Evolutionary conservation across 805 yeast genomes (phyloP).

Genomic region (Starmerella lactis-condensi): DNA sequence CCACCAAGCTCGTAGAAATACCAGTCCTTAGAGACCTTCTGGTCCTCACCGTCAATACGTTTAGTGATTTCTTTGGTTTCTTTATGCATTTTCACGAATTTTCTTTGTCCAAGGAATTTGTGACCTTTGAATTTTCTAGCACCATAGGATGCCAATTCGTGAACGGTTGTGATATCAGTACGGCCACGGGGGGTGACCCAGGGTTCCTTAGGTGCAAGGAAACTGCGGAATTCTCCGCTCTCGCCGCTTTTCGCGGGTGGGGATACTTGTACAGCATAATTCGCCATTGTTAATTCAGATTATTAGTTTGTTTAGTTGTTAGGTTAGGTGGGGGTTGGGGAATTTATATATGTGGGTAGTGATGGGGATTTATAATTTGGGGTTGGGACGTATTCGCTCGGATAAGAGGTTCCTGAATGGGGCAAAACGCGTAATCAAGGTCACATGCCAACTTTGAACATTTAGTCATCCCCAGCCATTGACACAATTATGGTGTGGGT

Average conservation of each 20-base stretch:
- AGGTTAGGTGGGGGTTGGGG: too few relatives aligned
- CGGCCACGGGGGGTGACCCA: constrained; percentile 45
- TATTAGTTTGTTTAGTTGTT: too few relatives aligned
- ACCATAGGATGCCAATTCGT: constrained; percentile 49
- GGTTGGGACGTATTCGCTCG: too few relatives aligned
- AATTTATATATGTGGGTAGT: too few relatives aligned
- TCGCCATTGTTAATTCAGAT: too few relatives aligned
- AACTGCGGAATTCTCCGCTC: constrained; percentile 23
- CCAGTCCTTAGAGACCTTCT: constrained; percentile 72
- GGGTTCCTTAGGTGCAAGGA: constrained; percentile 22
- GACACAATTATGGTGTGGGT: too few relatives aligned
- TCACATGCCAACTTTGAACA: too few relatives aligned
- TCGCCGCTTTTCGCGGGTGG: constrained; percentile 21
- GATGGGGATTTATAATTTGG: too few relatives aligned
- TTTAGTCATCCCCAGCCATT: too few relatives aligned
- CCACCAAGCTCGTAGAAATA: constrained; percentile 57
- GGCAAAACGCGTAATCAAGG: too few relatives aligned
- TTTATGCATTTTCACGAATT: constrained; percentile 48
- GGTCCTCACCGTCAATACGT: constrained; percentile 56
- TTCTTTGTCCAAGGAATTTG: constrained; percentile 61
- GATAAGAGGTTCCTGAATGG: too few relatives aligned
- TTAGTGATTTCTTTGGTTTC: constrained; percentile 62
- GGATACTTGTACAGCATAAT: constrained; percentile 20
- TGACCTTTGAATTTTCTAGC: constrained; percentile 36
- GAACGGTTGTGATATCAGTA: constrained; percentile 38